Evolutionary conservation across 78 protist genomes (phyloP).

Genomic region (Dictyostelium brefeldianum): DNA sequence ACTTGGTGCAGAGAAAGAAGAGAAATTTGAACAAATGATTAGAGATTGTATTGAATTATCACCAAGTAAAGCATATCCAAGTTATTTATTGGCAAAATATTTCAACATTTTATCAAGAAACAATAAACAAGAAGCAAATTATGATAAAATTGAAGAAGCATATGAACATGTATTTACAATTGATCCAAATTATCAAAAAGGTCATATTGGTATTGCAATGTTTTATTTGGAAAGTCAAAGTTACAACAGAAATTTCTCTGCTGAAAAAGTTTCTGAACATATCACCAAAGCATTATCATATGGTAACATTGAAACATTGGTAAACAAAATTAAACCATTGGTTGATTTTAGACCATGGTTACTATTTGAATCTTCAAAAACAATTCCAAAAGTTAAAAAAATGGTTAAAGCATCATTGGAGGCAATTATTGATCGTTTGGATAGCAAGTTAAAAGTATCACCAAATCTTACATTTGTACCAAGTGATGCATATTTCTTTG

Average conservation of each 20-base stretch:
- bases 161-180: not conserved
- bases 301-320: not conserved
- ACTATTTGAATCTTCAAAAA: not conserved
- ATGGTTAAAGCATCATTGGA: conserved; percentile 1
- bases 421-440: not conserved
- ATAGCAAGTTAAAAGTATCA: not conserved
- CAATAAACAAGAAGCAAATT: not conserved
- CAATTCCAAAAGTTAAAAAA: not conserved
- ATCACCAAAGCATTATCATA: not conserved
- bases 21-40: not conserved
- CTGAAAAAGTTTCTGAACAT: conserved; percentile 3
- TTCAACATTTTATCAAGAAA: not conserved
- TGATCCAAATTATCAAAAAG: conserved; percentile 16
- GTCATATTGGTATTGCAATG: not conserved
- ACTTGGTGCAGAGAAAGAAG: not conserved
- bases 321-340: conserved; percentile 10
- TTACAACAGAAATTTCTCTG: not conserved
- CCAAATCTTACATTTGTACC: not conserved
- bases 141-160: not conserved
- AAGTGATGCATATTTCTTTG: not conserved
- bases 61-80: conserved; percentile 4
- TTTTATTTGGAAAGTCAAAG: not conserved
- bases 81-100: conserved; percentile 7
- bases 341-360: conserved; percentile 10
- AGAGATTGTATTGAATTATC: not conserved